Evolutionary conservation across 805 yeast genomes (phyloP), one percentile per base, ranked within the genome.

Genomic region (Wickerhamomyces mucosus): DNA sequence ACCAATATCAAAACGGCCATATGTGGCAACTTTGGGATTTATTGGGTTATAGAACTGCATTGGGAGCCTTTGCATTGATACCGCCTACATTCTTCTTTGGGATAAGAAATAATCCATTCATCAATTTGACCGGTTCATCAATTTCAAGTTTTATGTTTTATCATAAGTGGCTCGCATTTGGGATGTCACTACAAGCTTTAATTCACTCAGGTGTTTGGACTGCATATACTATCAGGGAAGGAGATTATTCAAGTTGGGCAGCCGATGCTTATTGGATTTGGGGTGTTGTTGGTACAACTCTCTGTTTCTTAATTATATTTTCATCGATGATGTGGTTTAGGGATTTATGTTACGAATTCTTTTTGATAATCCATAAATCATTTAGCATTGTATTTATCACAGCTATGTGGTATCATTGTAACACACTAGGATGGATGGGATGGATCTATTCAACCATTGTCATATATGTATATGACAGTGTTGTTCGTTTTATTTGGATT

Each of bases 401-500:
- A 7, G 66, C 73, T 29, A 65, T 70, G 41, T 80, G 77, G 74
- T 58, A 60, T 27, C 94, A 84, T 53, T 63, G 75, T 46, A 55
- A 39, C 29, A 66, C 56, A n/a, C 35, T 63, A 32, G 69, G 68
- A 2, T 71, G 72, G 66, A 62, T 65, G 42, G 67, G 62, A 34
- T 72, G 65, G 56, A 43, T 67, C 15, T 73, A 69, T 35, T 67
- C 73, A 5, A 48, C 76, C 7, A 64, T 72, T 37, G 77, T 72
- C 0, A 61, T 84, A 7, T 85, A 95, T 95, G 65, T 60, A 2
- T 63, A 73, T 41, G 94, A 85, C 48, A 60, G 88, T 34, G 37
- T 72, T 0, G 45, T 69, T 11, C 65, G 95, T 40, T 37, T 76
- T 9, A 56, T 65, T 1, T 65, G 84, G 33, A 52, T 83, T 2